phyloP scores from a whole-genome alignment of 148 eudicot genomes.

The Rhododendron kiyosumense region DNA sequence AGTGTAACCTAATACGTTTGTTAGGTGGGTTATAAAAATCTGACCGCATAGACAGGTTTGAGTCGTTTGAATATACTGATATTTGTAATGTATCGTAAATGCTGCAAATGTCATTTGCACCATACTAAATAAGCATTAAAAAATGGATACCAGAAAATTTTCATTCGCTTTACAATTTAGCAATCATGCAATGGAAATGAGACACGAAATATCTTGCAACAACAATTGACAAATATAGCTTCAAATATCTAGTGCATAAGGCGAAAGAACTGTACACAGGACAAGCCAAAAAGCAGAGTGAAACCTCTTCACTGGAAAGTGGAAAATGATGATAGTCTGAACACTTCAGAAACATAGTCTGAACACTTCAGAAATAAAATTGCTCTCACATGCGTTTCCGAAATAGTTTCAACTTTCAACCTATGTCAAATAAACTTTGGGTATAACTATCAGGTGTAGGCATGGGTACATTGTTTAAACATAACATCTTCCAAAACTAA shows the following conservation, averaged over 20 bases:
- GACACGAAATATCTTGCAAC: background rate
- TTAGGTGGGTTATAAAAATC: background rate
- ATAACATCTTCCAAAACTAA: background rate
- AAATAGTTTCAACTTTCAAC: background rate
- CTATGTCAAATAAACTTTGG: background rate
- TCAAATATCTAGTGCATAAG: background rate
- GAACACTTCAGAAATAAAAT: background rate
- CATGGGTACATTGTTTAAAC: background rate
- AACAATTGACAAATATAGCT: background rate
- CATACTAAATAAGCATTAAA: background rate
- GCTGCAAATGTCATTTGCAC: background rate
- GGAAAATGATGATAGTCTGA: background rate
- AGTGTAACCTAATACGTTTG: background rate
- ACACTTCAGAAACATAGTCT: background rate
- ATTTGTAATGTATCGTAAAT: background rate
- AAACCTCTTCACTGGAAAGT: background rate
- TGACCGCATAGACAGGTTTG: background rate
- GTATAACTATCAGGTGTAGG: background rate
- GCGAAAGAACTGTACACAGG: background rate
- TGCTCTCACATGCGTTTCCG: background rate
- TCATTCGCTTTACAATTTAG: background rate
- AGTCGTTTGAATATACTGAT: background rate
- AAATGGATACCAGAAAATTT: background rate
- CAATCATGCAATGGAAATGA: background rate
- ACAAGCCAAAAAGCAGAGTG: background rate